A percentile compares a stretch with the other conserved stretches of the same genome.
phyloP scores from a whole-genome alignment of 345 rosid species.

The Luvunga scandens region DNA sequence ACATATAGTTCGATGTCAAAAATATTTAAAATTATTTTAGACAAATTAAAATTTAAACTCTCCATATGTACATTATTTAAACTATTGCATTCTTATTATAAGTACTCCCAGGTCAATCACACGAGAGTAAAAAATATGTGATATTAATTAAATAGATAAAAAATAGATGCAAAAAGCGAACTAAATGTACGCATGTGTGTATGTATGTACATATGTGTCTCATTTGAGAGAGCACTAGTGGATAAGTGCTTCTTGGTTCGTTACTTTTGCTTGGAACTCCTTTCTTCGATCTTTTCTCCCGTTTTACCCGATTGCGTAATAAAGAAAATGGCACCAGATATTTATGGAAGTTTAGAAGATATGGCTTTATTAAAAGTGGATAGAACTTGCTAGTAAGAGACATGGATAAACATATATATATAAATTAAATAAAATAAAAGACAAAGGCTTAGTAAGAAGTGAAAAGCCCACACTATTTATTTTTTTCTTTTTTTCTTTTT shows the following conservation, averaged over 20 bases:
- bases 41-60: too few species aligned
- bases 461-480: not conserved
- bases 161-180: fast-evolving
- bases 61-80: too few species aligned
- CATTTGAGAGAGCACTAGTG: not conserved
- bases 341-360: not conserved
- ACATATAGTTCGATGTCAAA: too few species aligned
- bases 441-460: not conserved
- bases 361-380: not conserved
- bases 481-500: too few species aligned
- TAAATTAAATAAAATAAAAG: not conserved
- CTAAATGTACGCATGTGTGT: too few species aligned
- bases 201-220: too few species aligned
- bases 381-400: not conserved
- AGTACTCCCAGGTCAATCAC: too few species aligned
- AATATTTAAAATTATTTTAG: too few species aligned
- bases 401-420: fast-evolving
- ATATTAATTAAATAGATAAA: too few species aligned
- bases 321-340: not conserved
- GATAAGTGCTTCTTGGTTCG: not conserved
- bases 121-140: too few species aligned
- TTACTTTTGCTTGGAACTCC: not conserved
- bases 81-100: too few species aligned
- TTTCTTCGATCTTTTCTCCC: not conserved
- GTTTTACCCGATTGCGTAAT: not conserved